Evolutionary conservation across 2,329 filamentous ascomycete species (phyloP).

Genomic region (Talaromyces sp.): DNA sequence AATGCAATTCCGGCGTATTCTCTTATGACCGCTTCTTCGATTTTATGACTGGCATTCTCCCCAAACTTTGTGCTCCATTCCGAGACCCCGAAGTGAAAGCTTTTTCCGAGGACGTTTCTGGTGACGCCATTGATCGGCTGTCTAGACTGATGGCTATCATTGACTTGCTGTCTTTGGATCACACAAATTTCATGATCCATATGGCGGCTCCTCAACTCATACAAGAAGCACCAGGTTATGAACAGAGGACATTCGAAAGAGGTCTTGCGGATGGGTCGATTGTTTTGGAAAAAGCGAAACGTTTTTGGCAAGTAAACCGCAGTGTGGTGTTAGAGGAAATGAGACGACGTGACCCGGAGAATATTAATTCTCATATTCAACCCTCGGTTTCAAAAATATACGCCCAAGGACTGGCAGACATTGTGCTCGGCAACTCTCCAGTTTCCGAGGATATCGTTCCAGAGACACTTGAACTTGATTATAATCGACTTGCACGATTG

Average conservation of each 20-base stretch:
- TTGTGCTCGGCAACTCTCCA: constrained; percentile 51
- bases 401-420: constrained; percentile 55
- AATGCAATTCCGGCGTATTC: constrained; percentile 57
- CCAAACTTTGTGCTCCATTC: constrained; percentile 62
- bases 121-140: constrained; percentile 59
- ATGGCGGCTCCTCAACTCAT: constrained; percentile 57
- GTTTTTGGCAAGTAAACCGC: constrained; percentile 49
- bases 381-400: constrained; percentile 47
- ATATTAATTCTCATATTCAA: constrained; percentile 28
- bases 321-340: constrained; percentile 45
- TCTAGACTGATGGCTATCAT: constrained; percentile 60
- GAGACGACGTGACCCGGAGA: constrained; percentile 43
- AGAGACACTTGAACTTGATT: constrained; percentile 57
- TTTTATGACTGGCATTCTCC: constrained; percentile 59
- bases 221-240: constrained; percentile 58
- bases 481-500: constrained; percentile 49
- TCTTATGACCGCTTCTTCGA: constrained; percentile 61
- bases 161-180: constrained; percentile 59
- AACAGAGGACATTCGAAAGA: constrained; percentile 54
- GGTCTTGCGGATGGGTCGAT: constrained; percentile 50
- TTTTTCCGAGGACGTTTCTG: constrained; percentile 48
- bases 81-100: constrained; percentile 56
- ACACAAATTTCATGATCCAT: constrained; percentile 62
- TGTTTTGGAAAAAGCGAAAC: constrained; percentile 49
- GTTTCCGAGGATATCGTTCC: constrained; percentile 52